These are phyloP conservation scores for Xerocomellus amylosporus DNA, from an alignment of 768 basidiomycete genomes.

Conservation along the genomic window DNA sequence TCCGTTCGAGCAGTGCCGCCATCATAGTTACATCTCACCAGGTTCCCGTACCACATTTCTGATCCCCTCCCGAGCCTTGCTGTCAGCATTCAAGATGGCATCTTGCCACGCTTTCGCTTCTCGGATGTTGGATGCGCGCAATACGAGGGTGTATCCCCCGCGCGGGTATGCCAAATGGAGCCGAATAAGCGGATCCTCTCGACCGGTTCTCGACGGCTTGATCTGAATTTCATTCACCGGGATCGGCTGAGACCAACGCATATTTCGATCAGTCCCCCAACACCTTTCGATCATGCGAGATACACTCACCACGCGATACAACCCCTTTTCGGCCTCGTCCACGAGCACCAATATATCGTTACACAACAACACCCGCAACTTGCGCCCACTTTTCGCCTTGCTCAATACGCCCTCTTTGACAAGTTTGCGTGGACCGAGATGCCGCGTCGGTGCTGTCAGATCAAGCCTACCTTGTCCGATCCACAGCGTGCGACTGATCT, in stretches of 20 bases:
- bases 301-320: slow-evolving; percentile 78
- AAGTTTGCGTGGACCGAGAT: slow-evolving; percentile 77
- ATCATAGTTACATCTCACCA: not conserved
- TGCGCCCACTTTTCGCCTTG: slow-evolving; percentile 84
- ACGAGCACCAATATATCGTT: slow-evolving; percentile 88
- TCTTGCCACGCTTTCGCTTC: slow-evolving; percentile 58
- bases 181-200: slow-evolving; percentile 69
- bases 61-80: slow-evolving; percentile 15
- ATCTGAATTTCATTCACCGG: slow-evolving; percentile 66
- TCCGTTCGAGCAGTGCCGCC: not conserved
- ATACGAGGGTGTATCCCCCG: slow-evolving; percentile 65
- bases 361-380: slow-evolving; percentile 75
- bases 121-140: slow-evolving; percentile 55
- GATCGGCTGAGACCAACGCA: slow-evolving; percentile 52
- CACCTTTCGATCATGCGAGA: not conserved
- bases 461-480: slow-evolving; percentile 87
- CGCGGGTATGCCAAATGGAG: slow-evolving; percentile 65
- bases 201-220: slow-evolving; percentile 45
- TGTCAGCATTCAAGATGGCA: slow-evolving; percentile 32
- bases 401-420: slow-evolving; percentile 73
- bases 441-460: slow-evolving; percentile 84
- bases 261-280: not conserved
- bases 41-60: not conserved
- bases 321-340: slow-evolving; percentile 60
- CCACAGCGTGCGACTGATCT: slow-evolving; percentile 78